Conservation (phyloP, 768 basidiomycete species). For the Suillus weaverae region DNA sequence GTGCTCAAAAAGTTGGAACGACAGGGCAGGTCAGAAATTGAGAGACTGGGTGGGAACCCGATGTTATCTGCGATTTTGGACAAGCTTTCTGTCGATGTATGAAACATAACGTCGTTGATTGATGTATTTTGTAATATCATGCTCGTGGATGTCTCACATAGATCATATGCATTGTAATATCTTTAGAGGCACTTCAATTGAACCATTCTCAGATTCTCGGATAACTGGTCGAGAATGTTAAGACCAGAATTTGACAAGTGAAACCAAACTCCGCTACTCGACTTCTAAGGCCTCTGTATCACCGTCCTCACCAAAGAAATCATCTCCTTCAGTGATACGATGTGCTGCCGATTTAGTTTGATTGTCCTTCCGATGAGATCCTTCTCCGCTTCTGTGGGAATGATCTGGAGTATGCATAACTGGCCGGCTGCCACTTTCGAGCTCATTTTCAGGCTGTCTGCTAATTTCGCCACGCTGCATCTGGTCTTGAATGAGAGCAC, state of each 20-base stretch:
- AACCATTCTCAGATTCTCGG: background rate
- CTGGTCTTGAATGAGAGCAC: conserved; percentile 53
- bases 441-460: conserved; percentile 56
- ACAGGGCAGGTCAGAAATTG: conserved; percentile 70
- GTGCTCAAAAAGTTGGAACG: conserved; percentile 67
- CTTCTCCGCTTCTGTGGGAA: background rate
- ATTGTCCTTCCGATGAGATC: conserved; percentile 5
- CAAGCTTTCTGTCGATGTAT: conserved; percentile 40
- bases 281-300: conserved; percentile 14
- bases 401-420: background rate
- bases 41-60: conserved; percentile 73
- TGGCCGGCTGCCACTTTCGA: conserved; percentile 8
- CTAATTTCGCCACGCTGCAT: conserved; percentile 64
- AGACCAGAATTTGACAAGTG: background rate
- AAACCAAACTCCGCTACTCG: background rate
- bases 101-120: background rate
- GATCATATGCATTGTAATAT: background rate
- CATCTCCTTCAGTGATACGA: conserved; percentile 20
- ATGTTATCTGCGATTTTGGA: conserved; percentile 60
- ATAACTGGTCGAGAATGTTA: background rate
- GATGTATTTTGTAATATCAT: background rate
- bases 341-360: conserved; percentile 12
- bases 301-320: conserved; percentile 30
- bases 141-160: background rate
- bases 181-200: background rate